A percentile compares a stretch with the other conserved stretches of the same genome.
Conservation (phyloP, 306 rosid genomes). For the Rosa rugosa region DNA sequence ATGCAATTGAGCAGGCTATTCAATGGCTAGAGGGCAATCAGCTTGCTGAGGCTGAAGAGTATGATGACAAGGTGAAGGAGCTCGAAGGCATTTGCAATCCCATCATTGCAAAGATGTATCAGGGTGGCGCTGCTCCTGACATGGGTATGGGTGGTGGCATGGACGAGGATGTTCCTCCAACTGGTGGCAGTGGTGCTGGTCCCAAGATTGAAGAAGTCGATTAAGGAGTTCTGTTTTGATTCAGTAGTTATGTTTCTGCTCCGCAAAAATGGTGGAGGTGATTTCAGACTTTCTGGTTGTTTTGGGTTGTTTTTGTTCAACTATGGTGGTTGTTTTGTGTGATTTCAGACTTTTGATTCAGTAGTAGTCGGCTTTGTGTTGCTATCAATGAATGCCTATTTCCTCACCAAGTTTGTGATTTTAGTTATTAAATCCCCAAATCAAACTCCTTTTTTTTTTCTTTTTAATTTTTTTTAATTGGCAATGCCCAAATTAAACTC, state of each 20-base stretch:
- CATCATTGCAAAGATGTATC: conserved; percentile 45
- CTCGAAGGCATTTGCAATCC: conserved; percentile 58
- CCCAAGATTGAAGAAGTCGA: neutral
- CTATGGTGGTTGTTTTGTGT: neutral
- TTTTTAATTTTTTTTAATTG: no score
- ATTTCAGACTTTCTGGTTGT: no score
- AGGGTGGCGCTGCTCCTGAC: neutral
- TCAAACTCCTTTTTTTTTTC: no score
- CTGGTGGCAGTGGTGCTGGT: neutral
- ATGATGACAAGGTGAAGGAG: conserved; percentile 45
- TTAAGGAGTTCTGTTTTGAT: neutral
- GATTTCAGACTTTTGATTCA: no score
- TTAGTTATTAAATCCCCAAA: no score
- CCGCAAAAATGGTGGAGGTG: no score
- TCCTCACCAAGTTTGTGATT: no score
- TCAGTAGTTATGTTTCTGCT: neutral
- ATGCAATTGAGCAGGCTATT: conserved; percentile 52
- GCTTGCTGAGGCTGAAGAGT: conserved; percentile 38
- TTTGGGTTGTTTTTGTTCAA: no score
- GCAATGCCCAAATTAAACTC: no score
- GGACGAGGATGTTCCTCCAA: neutral
- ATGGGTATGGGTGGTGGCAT: conserved; percentile 3
- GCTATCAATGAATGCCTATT: no score
- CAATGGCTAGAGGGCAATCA: conserved; percentile 58
- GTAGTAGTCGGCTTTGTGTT: no score